Percentiles rank a stretch among this genome's conserved stretches.
These are phyloP conservation scores for Erythrobasidium hasegawianum DNA, from an alignment of 1,284 basidiomycete species.

Conservation along the genomic window DNA sequence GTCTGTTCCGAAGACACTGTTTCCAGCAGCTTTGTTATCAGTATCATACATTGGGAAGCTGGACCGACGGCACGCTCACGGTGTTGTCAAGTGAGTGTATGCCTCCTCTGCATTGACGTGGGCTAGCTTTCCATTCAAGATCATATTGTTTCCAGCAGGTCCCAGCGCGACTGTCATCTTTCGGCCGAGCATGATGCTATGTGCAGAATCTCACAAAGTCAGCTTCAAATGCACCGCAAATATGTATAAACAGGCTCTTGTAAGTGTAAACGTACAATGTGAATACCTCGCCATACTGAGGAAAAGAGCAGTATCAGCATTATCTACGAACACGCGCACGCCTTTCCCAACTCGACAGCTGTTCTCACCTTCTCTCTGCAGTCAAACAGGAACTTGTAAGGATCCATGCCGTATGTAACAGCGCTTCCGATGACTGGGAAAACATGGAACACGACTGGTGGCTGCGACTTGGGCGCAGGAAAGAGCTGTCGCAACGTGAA, in stretches of 20 bases:
- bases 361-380: constrained; percentile 80
- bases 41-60: not conserved
- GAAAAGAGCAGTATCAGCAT: not conserved
- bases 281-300: constrained; percentile 69
- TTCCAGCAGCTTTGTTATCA: not conserved
- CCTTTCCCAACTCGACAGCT: constrained; percentile 41
- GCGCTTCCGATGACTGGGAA: constrained; percentile 74
- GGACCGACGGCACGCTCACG: constrained; percentile 34
- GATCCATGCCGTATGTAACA: constrained; percentile 69
- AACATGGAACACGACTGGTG: constrained; percentile 74
- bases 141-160: constrained; percentile 87
- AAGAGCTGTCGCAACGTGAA: constrained; percentile 40
- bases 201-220: too few species aligned
- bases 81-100: constrained; percentile 60
- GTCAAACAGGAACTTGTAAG: constrained; percentile 68
- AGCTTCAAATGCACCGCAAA: too few species aligned
- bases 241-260: too few species aligned
- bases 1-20: constrained; percentile 75
- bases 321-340: not conserved
- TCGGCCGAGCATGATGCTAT: constrained; percentile 73
- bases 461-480: constrained; percentile 48
- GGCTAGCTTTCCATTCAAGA: constrained; percentile 87
- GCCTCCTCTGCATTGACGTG: constrained; percentile 95
- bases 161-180: constrained; percentile 88
- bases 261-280: too few species aligned